Evolutionary conservation across 139 green algal species (phyloP), one percentile per base, ranked within the genome.

Genomic region (Tetratostichococcus sp.): DNA sequence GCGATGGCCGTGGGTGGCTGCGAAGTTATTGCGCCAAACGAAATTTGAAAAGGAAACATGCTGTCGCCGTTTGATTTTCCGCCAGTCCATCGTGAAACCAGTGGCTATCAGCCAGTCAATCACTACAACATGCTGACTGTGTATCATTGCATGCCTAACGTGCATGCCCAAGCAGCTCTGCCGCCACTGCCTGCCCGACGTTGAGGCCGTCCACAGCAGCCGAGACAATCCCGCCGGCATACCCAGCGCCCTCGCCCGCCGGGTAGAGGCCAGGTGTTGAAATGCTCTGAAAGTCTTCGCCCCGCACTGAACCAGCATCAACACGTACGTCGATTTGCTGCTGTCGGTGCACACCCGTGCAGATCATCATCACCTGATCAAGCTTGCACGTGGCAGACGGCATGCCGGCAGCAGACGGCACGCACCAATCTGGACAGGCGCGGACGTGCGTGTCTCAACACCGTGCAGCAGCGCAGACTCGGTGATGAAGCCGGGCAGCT

Each of bases 161-260:
- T n/a, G n/a, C n/a, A n/a, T n/a, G n/a, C n/a, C 19, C 50, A 62
- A 57, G 22, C 21, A 89, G 73, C 31, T 75, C 28, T 1, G 65
- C 78, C 2, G 69, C 76, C 30, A 91, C 65, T 0, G 76, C 75
- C 30, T 65, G 28, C 2, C 76, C 87, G 50, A 90, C 80, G 17
- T 70, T 35, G 65, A 93, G 67, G 22, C 92, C 92, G 70, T 97
- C 92, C 30, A 97, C 91, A 3, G 90, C 89, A 8, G 91, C 87
- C 2, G 79, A 90, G 19, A 97, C 86, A 70, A 97, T 97, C 31
- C 92, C 92, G 28, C 92, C 92, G 3, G 92, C 92, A 75, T 95
- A 95, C 4, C 92, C 92, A 23, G 92, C 92, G 28, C 92, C 92
- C 74, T 95, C 92, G 1, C 92, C 92, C 33, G 80, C 83, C 0